phyloP scores from a whole-genome alignment of 2,329 filamentous ascomycete genomes.

The Hymenoscyphus occultus region DNA sequence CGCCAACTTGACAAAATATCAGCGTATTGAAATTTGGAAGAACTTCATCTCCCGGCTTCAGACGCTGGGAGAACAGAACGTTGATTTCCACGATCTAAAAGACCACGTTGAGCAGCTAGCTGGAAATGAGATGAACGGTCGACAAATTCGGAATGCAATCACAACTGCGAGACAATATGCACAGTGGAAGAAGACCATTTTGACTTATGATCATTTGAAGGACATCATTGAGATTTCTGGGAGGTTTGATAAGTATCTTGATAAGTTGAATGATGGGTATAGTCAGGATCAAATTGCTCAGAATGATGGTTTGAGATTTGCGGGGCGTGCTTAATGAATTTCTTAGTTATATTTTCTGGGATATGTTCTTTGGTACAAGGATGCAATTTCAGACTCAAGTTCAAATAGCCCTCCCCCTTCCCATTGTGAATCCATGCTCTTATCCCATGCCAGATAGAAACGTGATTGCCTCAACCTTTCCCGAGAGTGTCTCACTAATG shows the following conservation, averaged over 20 bases:
- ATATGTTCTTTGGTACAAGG: too few species aligned
- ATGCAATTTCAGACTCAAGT: too few species aligned
- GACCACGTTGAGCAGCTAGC: not conserved
- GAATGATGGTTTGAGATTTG: not conserved
- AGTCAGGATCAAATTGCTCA: not conserved
- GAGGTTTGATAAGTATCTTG: not conserved
- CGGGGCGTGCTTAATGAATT: not conserved
- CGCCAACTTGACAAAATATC: not conserved
- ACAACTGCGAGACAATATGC: not conserved
- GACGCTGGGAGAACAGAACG: not conserved
- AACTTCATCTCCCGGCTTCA: not conserved
- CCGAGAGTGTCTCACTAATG: not conserved
- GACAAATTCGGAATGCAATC: not conserved
- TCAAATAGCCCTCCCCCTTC: too few species aligned
- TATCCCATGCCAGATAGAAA: too few species aligned
- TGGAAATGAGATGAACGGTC: not conserved
- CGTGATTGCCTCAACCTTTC: too few species aligned
- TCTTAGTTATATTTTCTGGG: too few species aligned
- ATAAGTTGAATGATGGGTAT: not conserved
- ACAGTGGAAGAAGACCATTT: not conserved
- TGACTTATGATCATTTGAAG: constrained; percentile 1
- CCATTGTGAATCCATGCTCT: too few species aligned
- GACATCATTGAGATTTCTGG: not conserved
- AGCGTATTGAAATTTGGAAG: not conserved
- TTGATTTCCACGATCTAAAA: not conserved